Base-by-base conservation (phyloP, 192 early-diverging fungal species). In the Linnemannia zychae region DNA sequence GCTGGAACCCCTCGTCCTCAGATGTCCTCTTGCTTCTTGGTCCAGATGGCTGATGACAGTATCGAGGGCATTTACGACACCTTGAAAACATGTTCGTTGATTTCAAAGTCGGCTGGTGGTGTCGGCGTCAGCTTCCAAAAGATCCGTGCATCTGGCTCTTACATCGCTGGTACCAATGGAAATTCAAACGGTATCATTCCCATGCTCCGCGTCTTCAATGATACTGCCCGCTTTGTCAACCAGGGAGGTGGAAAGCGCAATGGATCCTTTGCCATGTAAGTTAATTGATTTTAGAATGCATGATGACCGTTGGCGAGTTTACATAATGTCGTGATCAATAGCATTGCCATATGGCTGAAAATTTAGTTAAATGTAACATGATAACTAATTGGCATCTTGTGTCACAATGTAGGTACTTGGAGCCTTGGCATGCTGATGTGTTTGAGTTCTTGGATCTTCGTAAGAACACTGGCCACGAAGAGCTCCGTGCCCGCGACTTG, bases 41-140 rank as follows among this genome's bases (percentile, higher is more conserved):
- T 99, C 3, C 95, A 96, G 48, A 99, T 99, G 95, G 91, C 91
- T 36, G 98, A 98, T 81, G 98, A 99, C 86, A 90, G 89, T 79
- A 99, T 99, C 73, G 98, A 99, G 89, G 98, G 98, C 67, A 99
- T 99, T 86, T 99, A 98, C 87, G 97, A 98, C 68, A 99, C 98
- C 34, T 90, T 99, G 78, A 97, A 94, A 87, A 95, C 93, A 22
- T 98, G 97, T 86, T 97, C 98, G 44, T 93, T 96, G 93, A 99
- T 99, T 82, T 97, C 96, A 57, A 99, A 99, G 90, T 92, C 95
- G 37, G 97, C 98, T 20, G 98, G 98, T 68, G 98, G 98, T 71
- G 97, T 99, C 60, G 98, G 98, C 22, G 89, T 99, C 71, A 95
- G 96, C 84, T 95, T 99, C 80, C 97, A 98, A 93, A 97, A 97